Evolutionary conservation across 345 rosid species (phyloP).

Genomic region (Syzygium aromaticum): DNA sequence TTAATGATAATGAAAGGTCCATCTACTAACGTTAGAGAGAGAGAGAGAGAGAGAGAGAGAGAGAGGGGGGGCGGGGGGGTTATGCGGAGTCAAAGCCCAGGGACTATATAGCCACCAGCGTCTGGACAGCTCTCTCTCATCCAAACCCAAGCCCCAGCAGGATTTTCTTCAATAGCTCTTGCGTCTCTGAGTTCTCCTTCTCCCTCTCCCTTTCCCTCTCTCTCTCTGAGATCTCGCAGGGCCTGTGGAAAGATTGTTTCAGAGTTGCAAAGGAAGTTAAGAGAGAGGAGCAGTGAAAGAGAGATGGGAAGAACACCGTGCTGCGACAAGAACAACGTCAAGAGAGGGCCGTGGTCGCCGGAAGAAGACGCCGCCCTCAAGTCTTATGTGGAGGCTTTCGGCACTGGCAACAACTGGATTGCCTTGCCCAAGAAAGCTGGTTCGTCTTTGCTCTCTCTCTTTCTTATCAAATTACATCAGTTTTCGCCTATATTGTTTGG

Average conservation of each 20-base stretch:
- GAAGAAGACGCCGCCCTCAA: conserved; percentile 54
- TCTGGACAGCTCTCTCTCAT: background rate
- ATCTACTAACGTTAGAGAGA: background rate
- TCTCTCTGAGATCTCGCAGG: background rate
- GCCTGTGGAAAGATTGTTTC: background rate
- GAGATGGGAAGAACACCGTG: conserved; percentile 62
- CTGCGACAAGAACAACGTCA: conserved; percentile 53
- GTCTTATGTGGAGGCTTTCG: conserved; percentile 26
- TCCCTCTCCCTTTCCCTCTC: background rate
- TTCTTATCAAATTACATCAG: background rate
- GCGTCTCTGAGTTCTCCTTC: background rate
- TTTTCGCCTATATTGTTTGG: background rate
- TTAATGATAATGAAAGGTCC: background rate
- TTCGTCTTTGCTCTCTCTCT: background rate
- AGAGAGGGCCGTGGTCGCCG: conserved; percentile 69
- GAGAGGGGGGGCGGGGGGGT: background rate
- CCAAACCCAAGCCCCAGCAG: background rate
- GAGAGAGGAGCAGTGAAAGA: background rate
- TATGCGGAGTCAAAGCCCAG: background rate
- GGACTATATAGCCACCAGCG: background rate
- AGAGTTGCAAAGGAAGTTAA: too few species aligned
- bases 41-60: background rate
- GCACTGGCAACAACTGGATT: conserved; percentile 50
- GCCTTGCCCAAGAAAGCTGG: conserved; percentile 58
- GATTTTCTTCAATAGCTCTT: background rate